Percentiles rank a stretch among this genome's conserved stretches.
Evolutionary conservation across 192 early-diverging fungal species (phyloP).

Genomic region (Nowakowskiella sp.): DNA sequence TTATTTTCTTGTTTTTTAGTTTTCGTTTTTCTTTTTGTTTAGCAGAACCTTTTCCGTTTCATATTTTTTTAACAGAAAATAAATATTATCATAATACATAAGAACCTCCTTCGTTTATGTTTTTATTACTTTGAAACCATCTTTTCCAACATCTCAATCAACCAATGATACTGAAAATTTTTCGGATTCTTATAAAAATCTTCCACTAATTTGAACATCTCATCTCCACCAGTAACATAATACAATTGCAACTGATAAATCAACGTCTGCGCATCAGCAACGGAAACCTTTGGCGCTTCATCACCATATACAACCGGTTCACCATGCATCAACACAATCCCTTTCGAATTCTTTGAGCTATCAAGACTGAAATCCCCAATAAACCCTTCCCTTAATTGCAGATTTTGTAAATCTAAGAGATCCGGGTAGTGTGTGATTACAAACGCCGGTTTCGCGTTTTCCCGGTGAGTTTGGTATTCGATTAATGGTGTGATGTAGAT

Average conservation of each 20-base stretch:
- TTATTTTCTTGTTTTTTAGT: too few relatives aligned
- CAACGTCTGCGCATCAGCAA: slow-evolving; percentile 69
- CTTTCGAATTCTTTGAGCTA: too few relatives aligned
- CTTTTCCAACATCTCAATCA: too few relatives aligned
- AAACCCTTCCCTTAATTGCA: too few relatives aligned
- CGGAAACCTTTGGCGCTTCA: slow-evolving; percentile 42
- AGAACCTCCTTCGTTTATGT: too few relatives aligned
- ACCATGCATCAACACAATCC: slow-evolving; percentile 85
- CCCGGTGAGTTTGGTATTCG: slow-evolving; percentile 80
- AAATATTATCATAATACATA: too few relatives aligned
- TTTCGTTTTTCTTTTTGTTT: too few relatives aligned
- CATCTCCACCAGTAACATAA: slow-evolving; percentile 67
- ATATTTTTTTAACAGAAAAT: too few relatives aligned
- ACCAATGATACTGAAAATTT: slow-evolving; percentile 64
- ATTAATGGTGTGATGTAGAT: slow-evolving; percentile 69
- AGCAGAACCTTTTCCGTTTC: too few relatives aligned
- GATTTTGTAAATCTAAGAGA: slow-evolving; percentile 56
- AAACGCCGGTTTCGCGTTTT: slow-evolving; percentile 69
- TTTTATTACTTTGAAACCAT: too few relatives aligned
- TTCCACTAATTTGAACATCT: slow-evolving; percentile 61
- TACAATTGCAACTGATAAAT: slow-evolving; percentile 75
- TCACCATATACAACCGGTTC: slow-evolving; percentile 40
- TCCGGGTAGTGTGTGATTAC: slow-evolving; percentile 87
- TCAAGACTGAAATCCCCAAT: too few relatives aligned
- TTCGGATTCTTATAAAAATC: slow-evolving; percentile 70